A percentile compares a stretch with the other conserved stretches of the same genome.
Evolutionary conservation across 305 asterid genomes (phyloP).

Genomic region (Striga hermonthica): DNA sequence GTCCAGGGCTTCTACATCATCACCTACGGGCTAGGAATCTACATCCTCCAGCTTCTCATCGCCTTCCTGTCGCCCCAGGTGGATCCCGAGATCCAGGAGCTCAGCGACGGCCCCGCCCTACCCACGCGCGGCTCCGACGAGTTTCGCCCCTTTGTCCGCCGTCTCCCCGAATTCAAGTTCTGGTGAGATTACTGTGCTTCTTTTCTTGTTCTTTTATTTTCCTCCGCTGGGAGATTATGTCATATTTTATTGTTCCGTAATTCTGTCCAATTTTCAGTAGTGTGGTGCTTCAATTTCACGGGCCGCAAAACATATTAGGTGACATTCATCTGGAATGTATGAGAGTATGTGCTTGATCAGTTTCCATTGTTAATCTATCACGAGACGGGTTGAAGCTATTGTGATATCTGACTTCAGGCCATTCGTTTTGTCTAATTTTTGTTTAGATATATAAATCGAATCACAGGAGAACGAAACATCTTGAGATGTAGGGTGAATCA

Average conservation of each 20-base stretch:
- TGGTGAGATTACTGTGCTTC: slow-evolving; percentile 45
- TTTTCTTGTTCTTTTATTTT: not conserved
- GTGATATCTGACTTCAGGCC: slow-evolving; percentile 21
- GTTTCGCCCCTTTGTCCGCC: slow-evolving; percentile 98
- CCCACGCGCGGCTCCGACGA: slow-evolving; percentile 94
- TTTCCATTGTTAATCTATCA: slow-evolving; percentile 7
- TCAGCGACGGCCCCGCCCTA: slow-evolving; percentile 61
- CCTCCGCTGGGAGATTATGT: not conserved
- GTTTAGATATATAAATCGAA: not conserved
- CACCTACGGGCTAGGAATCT: slow-evolving; percentile 88
- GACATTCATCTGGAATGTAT: slow-evolving; percentile 20
- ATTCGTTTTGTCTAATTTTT: slow-evolving; percentile 5
- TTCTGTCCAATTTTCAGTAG: slow-evolving; percentile 8
- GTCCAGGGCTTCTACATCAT: slow-evolving; percentile 86
- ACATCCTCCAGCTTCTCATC: slow-evolving; percentile 78
- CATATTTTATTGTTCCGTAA: not conserved
- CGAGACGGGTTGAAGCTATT: not conserved
- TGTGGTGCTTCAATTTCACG: not conserved
- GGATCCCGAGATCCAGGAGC: slow-evolving; percentile 77
- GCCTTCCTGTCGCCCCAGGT: slow-evolving; percentile 96
- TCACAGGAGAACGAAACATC: not conserved
- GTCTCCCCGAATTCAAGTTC: slow-evolving; percentile 95
- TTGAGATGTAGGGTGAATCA: slow-evolving; percentile 5
- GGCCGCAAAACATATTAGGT: not conserved
- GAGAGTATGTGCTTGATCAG: slow-evolving; percentile 16